A percentile compares a stretch with the other conserved stretches of the same genome.
Conservation (phyloP, 371 early-diverging fungal genomes). For the Mucor ambiguus region DNA sequence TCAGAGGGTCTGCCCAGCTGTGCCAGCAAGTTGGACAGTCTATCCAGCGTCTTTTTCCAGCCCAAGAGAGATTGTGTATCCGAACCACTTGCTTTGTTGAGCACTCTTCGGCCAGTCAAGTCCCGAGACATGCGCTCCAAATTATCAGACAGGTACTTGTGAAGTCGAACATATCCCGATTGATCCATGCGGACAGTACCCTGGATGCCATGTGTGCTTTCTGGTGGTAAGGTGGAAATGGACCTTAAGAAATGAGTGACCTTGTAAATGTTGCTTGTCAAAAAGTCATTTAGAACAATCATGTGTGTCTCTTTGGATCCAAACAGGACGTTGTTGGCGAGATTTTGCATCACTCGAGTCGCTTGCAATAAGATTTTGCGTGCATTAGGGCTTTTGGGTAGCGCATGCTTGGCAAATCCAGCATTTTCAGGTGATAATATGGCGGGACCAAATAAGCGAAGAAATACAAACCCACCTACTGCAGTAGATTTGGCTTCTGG, state of each 20-base stretch:
- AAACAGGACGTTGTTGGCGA: slow-evolving; percentile 93
- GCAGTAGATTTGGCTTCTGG: slow-evolving; percentile 84
- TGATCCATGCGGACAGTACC: slow-evolving; percentile 49
- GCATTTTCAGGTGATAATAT: slow-evolving; percentile 84
- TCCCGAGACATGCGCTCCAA: slow-evolving; percentile 72
- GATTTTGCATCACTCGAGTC: slow-evolving; percentile 93
- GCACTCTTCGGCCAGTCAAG: slow-evolving; percentile 44
- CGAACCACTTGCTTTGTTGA: not conserved
- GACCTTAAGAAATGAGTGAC: slow-evolving; percentile 62
- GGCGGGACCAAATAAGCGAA: slow-evolving; percentile 93
- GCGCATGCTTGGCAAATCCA: slow-evolving; percentile 44
- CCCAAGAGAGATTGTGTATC: slow-evolving; percentile 36
- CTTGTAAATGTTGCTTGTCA: slow-evolving; percentile 71
- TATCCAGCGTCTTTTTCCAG: slow-evolving; percentile 66
- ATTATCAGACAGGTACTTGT: slow-evolving; percentile 70
- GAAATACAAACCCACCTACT: slow-evolving; percentile 93
- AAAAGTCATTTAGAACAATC: slow-evolving; percentile 84
- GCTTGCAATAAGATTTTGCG: slow-evolving; percentile 86
- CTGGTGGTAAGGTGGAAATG: slow-evolving; percentile 41
- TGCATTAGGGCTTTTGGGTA: slow-evolving; percentile 42
- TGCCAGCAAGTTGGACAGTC: slow-evolving; percentile 78
- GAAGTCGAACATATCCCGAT: slow-evolving; percentile 59
- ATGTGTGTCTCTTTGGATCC: slow-evolving; percentile 91
- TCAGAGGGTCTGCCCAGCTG: slow-evolving; percentile 79
- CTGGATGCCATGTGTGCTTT: not conserved